Evolutionary conservation across 805 yeast genomes (phyloP), one percentile per base, ranked within the genome.

Genomic region (Kodamaea neixiangensis): DNA sequence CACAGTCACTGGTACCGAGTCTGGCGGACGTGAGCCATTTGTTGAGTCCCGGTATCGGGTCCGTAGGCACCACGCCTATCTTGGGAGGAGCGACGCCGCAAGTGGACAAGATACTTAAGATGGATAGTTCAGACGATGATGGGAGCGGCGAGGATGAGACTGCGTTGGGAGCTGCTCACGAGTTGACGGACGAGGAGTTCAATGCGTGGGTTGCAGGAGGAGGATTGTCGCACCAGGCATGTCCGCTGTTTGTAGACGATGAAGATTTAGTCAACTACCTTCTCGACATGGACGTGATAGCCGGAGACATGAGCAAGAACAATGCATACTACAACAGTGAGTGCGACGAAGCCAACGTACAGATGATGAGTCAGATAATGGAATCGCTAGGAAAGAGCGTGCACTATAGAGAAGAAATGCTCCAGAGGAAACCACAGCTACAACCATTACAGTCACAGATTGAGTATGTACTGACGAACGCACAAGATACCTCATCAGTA

Each of bases 201-300:
- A 44, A 53, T 13, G 48, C 56, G 3, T 46, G 58, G 5, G 22
- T 65, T 9, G 48, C 49, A 25, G 46, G 48, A 14, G 69, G 69
- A 3, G 69, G 69, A 14, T 57, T 48, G n/a, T 11, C 19, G 5
- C 37, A 42, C 59, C 11, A 50, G 49, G 13, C 13, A n/a, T 48
- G 47, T 10, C 40, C 39, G 5, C 51, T 47, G 22, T 37, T 58
- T 17, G 48, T 49, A n/a, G 57, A 56, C n/a, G 66, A 65, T 46
- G 63, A 60, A 7, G 69, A 64, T 9, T 49, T 70, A 38, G 59
- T 63, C 13, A 58, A 62, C 35, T 65, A 66, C 52, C 50, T 69
- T 22, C 47, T 69, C 57, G 53, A 66, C 46, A 64, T 69, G 38
- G 73, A 69, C 50, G 54, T 56, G 10, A 52, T 61, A 17, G 45